Evolutionary conservation across 2,329 filamentous ascomycete genomes (phyloP), one percentile per base, ranked within the genome.

Genomic region (Colletotrichum agaves): DNA sequence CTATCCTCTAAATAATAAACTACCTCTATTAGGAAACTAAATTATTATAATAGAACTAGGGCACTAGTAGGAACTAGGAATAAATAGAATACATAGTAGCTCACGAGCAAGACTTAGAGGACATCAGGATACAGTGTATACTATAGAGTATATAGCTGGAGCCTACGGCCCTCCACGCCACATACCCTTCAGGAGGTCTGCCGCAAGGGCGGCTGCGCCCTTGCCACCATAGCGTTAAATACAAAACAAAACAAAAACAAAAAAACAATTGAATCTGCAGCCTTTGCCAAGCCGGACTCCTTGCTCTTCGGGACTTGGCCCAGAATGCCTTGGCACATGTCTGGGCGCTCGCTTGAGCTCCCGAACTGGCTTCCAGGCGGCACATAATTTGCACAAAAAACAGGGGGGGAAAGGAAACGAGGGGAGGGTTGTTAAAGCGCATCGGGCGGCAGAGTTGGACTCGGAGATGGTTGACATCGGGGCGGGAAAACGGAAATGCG

Each of bases 161-260:
- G 47, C 15, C 47, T n/a, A 12, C 23, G 27, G 43, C 57, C 3
- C 31, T 60, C 58, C 21, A 61, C 15, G 46, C 58, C 46, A 52
- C 10, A 31, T 61, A 61, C 46, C 58, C 46, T 8, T 61, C 58
- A 15, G 46, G 58, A 61, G 58, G 58, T 61, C 46, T 23, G 47
- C 23, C n/a, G 15, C 37, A 44, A 52, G 58, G 46, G 35, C 39
- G 15, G 10, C 33, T 49, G 7, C 21, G 21, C 58, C 46, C 35
- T 52, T 52, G 35, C 58, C 23, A n/a, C 46, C 10, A 43, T 8
- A 37, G 58, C 57, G 57, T 61, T 61, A 44, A 52, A 52, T 50
- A 60, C 27, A 37, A 41, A 13, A 50, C 27, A 44, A 39, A 59
- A 43, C 39, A n/a, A 43, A 43, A 6, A n/a, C 13, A 43, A n/a